phyloP scores from a whole-genome alignment of 2,329 filamentous ascomycete genomes.

The Chaetomium globosum region DNA sequence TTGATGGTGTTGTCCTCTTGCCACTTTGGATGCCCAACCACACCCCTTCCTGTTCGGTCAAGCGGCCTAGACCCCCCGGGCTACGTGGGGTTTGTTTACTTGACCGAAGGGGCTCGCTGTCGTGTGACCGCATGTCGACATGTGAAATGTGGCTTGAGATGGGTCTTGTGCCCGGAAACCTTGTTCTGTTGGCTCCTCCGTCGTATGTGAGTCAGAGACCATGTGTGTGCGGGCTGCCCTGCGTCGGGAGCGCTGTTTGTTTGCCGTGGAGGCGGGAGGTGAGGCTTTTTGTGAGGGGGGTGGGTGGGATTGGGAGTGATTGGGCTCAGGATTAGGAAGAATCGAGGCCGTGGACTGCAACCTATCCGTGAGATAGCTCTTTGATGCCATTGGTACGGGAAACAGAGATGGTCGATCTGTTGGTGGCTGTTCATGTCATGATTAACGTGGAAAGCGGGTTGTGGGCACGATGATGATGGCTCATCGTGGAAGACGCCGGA shows the following conservation, averaged over 20 bases:
- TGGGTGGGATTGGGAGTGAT: neutral
- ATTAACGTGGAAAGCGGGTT: neutral
- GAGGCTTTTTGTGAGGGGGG: neutral
- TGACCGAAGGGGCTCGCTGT: constrained; percentile 24
- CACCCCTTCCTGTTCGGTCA: neutral
- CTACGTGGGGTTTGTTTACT: constrained; percentile 24
- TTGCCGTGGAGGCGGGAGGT: neutral
- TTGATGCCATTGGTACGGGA: neutral
- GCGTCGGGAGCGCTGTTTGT: neutral
- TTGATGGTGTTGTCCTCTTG: constrained; percentile 22
- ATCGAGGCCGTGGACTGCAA: neutral
- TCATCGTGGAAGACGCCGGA: neutral
- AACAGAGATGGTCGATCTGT: neutral
- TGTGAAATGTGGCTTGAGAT: neutral
- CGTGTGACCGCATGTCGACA: constrained; percentile 16
- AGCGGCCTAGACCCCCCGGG: neutral
- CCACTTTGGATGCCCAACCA: constrained; percentile 11
- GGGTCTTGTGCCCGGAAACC: neutral
- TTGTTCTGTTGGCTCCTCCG: neutral
- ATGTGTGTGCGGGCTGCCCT: neutral
- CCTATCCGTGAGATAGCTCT: neutral
- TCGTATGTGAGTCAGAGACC: neutral
- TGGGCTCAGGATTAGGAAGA: neutral
- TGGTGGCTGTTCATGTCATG: neutral
- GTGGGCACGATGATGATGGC: neutral